Percentiles rank a stretch among this genome's conserved stretches.
Evolutionary conservation across 1,284 basidiomycete genomes (phyloP).

Genomic region (Athelia sp.): DNA sequence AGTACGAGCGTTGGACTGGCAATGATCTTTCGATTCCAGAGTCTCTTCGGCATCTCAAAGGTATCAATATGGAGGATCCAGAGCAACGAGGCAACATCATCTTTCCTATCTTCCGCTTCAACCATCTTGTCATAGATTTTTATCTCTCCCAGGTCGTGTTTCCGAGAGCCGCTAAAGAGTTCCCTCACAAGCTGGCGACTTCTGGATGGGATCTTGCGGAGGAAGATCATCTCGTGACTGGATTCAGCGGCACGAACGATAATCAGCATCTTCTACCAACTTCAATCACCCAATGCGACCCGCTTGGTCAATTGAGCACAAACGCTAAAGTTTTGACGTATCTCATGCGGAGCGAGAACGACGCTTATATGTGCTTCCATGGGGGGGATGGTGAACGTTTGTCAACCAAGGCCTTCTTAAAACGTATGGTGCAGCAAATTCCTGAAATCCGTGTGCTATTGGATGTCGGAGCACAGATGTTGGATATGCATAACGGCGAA

Average conservation of each 20-base stretch:
- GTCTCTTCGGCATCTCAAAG: constrained; percentile 23
- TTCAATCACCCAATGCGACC: constrained; percentile 39
- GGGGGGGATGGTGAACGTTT: constrained; percentile 15
- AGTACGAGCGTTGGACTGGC: constrained; percentile 39
- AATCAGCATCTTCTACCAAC: constrained; percentile 42
- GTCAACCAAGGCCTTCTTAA: constrained; percentile 26
- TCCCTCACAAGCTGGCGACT: constrained; percentile 39
- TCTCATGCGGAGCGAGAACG: constrained; percentile 40
- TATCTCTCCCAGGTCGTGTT: constrained; percentile 44
- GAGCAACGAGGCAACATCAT: constrained; percentile 24
- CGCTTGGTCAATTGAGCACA: constrained; percentile 35
- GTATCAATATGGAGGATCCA: constrained; percentile 37
- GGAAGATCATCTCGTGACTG: constrained; percentile 32
- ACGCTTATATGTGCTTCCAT: constrained; percentile 25
- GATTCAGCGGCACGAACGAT: constrained; percentile 58
- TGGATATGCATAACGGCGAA: constrained; percentile 41
- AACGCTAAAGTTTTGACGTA: constrained; percentile 44
- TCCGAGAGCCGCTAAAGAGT: constrained; percentile 44
- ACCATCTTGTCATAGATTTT: constrained; percentile 41
- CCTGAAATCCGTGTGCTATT: constrained; percentile 40
- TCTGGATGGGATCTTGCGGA: constrained; percentile 52
- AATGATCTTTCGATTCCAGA: constrained; percentile 20
- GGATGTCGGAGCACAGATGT: constrained; percentile 54
- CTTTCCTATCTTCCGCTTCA: constrained; percentile 26
- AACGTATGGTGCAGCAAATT: constrained; percentile 24